Conservation (phyloP, 805 yeast species). For the Yamadazyma olivae region DNA sequence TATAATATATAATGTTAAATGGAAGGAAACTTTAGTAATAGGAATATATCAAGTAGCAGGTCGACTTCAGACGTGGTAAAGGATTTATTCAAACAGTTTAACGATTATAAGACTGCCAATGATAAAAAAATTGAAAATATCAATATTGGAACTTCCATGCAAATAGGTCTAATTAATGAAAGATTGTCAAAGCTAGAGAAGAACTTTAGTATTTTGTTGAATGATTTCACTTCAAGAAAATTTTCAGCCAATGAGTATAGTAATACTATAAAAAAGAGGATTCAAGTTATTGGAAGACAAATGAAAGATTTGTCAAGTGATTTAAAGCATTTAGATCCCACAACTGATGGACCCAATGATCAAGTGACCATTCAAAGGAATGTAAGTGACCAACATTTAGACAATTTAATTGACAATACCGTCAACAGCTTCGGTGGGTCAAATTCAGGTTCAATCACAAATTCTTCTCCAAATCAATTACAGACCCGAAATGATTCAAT, state of each 20-base stretch:
- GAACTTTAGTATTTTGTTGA: constrained; percentile 1
- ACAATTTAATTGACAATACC: background rate
- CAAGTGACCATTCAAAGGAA: background rate
- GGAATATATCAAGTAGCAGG: background rate
- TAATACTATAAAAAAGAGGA: constrained; percentile 8
- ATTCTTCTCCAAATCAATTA: background rate
- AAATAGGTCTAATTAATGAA: constrained; percentile 11
- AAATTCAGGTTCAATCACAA: background rate
- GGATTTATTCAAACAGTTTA: constrained; percentile 15
- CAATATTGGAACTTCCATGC: constrained; percentile 12
- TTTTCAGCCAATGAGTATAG: constrained; percentile 1
- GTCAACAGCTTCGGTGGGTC: background rate
- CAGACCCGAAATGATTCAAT: too few species aligned
- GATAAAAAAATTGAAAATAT: constrained; percentile 21
- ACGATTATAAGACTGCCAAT: constrained; percentile 15
- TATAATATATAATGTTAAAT: constrained; percentile 5
- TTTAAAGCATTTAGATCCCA: constrained; percentile 9
- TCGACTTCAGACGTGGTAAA: constrained; percentile 3
- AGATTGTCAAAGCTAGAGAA: constrained; percentile 9
- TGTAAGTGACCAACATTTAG: background rate
- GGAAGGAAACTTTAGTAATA: constrained; percentile 2
- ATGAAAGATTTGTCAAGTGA: constrained; percentile 15
- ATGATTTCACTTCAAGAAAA: background rate
- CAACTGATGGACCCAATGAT: background rate
- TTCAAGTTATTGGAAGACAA: constrained; percentile 13